These are phyloP conservation scores for Botrytis sinoallii DNA, from an alignment of 2,329 filamentous ascomycete species.

Conservation along the genomic window DNA sequence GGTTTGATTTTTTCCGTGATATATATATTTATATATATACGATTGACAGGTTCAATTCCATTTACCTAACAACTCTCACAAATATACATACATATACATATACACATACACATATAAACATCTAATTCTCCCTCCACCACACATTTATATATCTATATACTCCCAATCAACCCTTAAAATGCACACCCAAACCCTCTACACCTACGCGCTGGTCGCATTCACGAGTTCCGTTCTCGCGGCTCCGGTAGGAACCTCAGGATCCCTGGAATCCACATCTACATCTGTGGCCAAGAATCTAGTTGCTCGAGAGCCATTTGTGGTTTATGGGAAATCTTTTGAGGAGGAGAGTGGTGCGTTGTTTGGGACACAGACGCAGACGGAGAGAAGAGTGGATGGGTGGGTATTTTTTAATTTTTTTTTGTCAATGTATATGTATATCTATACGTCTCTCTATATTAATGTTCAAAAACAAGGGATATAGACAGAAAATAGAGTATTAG, in stretches of 20 bases:
- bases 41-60: background rate
- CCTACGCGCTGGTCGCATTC: background rate
- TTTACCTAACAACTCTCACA: background rate
- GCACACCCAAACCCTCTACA: background rate
- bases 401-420: too few species aligned
- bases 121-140: background rate
- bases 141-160: too few species aligned
- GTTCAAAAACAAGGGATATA: background rate
- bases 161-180: background rate
- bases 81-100: too few species aligned
- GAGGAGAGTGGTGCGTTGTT: background rate
- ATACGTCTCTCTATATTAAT: too few species aligned
- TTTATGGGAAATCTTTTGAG: background rate
- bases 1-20: too few species aligned
- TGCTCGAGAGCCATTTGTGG: background rate
- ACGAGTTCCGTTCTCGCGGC: background rate
- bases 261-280: fast-evolving
- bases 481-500: background rate
- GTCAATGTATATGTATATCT: too few species aligned
- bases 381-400: background rate
- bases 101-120: background rate
- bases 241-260: background rate
- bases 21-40: background rate
- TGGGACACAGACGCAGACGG: background rate
- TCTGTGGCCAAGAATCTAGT: background rate